Evolutionary conservation across 2,329 filamentous ascomycete genomes (phyloP).

Genomic region (Onygenales sp.): DNA sequence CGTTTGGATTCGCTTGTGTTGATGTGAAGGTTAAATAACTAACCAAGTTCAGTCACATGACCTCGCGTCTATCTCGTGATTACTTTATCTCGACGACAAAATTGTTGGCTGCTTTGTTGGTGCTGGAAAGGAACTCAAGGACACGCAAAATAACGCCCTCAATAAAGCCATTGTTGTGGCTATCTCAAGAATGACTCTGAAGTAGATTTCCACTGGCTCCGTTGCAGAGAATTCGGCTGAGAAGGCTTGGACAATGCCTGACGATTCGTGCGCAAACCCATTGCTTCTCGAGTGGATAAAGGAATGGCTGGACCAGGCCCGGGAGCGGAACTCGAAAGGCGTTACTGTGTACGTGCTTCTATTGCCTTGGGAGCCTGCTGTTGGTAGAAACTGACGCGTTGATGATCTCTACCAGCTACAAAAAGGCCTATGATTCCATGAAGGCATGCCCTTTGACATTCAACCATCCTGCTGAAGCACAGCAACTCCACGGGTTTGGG

Average conservation of each 20-base stretch:
- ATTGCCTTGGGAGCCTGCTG: background rate
- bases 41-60: background rate
- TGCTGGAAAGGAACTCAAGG: too few relatives aligned
- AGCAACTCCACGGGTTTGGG: constrained; percentile 65
- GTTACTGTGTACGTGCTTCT: constrained; percentile 38
- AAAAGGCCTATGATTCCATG: constrained; percentile 66
- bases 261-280: constrained; percentile 53
- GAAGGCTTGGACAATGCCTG: constrained; percentile 7
- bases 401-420: constrained; percentile 45
- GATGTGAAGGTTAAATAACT: too few relatives aligned
- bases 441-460: constrained; percentile 63
- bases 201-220: background rate
- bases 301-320: constrained; percentile 64
- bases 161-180: background rate
- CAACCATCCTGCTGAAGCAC: constrained; percentile 62
- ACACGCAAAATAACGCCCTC: background rate
- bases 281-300: constrained; percentile 64
- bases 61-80: constrained; percentile 3
- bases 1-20: too few relatives aligned
- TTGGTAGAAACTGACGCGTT: background rate
- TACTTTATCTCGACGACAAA: background rate
- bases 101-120: background rate
- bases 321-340: constrained; percentile 61
- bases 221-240: background rate
- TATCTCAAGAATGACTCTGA: background rate